phyloP scores from a whole-genome alignment of 2,329 filamentous ascomycete species.

The Colletotrichum neosansevieriae region DNA sequence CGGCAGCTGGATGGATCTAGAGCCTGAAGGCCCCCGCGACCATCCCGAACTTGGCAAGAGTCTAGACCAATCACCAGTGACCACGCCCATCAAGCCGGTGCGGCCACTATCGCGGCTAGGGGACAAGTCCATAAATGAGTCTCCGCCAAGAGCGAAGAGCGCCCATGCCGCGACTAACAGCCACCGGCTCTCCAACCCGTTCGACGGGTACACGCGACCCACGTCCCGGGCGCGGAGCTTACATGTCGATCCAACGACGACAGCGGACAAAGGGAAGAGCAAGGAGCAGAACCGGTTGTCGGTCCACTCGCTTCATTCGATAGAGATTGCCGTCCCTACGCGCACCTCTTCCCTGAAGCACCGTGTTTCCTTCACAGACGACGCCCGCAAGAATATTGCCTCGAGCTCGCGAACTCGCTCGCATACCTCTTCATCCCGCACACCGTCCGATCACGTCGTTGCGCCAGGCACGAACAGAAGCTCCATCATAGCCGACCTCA shows the following conservation, averaged over 20 bases:
- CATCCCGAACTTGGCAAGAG: conserved; percentile 39
- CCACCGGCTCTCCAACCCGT: conserved; percentile 33
- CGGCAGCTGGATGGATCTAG: conserved; percentile 42
- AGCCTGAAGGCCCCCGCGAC: conserved; percentile 37
- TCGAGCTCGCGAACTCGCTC: conserved; percentile 26
- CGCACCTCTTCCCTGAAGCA: conserved; percentile 38
- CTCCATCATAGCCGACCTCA: conserved; percentile 38
- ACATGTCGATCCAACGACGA: conserved; percentile 21
- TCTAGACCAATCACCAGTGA: conserved; percentile 30
- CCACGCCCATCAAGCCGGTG: conserved; percentile 35
- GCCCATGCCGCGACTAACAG: conserved; percentile 34
- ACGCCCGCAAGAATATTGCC: conserved; percentile 31
- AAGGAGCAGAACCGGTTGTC: conserved; percentile 25
- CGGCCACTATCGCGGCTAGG: conserved; percentile 36
- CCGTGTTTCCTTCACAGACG: conserved; percentile 29
- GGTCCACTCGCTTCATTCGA: conserved; percentile 20
- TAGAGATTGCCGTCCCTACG: conserved; percentile 39
- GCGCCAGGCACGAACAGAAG: conserved; percentile 15
- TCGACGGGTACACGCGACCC: conserved; percentile 36
- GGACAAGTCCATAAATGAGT: conserved; percentile 35
- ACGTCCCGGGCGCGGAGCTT: conserved; percentile 38
- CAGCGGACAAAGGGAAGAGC: conserved; percentile 2
- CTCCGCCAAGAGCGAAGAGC: conserved; percentile 34
- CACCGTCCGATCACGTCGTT: conserved; percentile 12
- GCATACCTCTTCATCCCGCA: conserved; percentile 1